Evolutionary conservation across 257 asterid genomes (phyloP).

Genomic region (Eustoma russellianum): DNA sequence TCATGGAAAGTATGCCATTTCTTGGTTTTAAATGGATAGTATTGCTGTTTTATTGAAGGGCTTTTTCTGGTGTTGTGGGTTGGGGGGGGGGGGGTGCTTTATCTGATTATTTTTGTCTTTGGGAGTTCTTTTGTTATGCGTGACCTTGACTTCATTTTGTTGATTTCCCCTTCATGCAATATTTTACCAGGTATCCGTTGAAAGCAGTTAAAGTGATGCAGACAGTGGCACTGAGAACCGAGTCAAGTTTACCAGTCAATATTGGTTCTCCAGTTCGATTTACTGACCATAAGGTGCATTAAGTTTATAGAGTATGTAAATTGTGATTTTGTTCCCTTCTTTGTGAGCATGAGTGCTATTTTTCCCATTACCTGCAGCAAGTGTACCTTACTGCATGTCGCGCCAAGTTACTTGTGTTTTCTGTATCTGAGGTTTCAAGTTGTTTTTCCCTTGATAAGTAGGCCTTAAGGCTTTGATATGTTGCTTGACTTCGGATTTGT

Average conservation of each 20-base stretch:
- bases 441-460: too few relatives aligned
- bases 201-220: conserved; percentile 98
- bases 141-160: not conserved
- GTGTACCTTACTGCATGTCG: too few relatives aligned
- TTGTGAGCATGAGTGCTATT: not conserved
- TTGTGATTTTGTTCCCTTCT: not conserved
- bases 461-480: too few relatives aligned
- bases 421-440: too few relatives aligned
- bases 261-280: conserved; percentile 33
- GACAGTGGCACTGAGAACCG: conserved; percentile 85
- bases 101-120: too few relatives aligned
- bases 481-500: too few relatives aligned
- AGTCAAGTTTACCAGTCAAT: conserved; percentile 39
- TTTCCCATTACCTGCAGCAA: too few relatives aligned
- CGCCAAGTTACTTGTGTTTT: too few relatives aligned
- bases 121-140: not conserved
- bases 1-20: conserved; percentile 79
- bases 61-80: too few relatives aligned
- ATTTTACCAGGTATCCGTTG: conserved; percentile 55
- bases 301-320: not conserved
- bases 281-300: conserved; percentile 45
- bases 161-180: not conserved
- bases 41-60: too few relatives aligned
- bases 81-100: too few relatives aligned
- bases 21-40: not conserved